Conservation (phyloP, 2,329 filamentous ascomycete species). For the Neonectria faginata region DNA sequence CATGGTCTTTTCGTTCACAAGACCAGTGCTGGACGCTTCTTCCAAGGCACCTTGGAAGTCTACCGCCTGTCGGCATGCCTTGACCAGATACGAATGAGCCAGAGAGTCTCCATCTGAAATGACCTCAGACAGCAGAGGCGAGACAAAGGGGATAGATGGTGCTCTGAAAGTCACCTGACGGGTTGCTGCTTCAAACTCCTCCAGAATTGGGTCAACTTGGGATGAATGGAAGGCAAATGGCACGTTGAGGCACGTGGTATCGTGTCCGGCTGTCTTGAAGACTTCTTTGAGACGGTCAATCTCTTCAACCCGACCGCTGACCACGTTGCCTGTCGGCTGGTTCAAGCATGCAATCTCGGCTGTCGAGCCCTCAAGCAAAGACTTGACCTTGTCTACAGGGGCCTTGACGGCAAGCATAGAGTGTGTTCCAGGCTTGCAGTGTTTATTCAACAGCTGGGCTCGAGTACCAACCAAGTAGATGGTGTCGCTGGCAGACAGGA, state of each 20-base stretch:
- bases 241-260: conserved; percentile 60
- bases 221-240: conserved; percentile 67
- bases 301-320: conserved; percentile 61
- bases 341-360: conserved; percentile 79
- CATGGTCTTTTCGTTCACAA: conserved; percentile 66
- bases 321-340: conserved; percentile 78
- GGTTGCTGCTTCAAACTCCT: conserved; percentile 66
- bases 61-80: conserved; percentile 72
- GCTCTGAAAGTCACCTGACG: conserved; percentile 52
- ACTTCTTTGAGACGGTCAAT: conserved; percentile 57
- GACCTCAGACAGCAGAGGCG: conserved; percentile 69
- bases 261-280: conserved; percentile 53
- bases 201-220: conserved; percentile 66
- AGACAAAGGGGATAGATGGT: conserved; percentile 70
- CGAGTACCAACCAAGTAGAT: conserved; percentile 71
- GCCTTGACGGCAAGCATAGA: conserved; percentile 46
- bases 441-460: conserved; percentile 64
- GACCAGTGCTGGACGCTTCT: conserved; percentile 58
- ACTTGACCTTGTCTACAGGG: conserved; percentile 6
- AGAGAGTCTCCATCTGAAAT: conserved; percentile 62
- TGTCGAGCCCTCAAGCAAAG: conserved; percentile 49
- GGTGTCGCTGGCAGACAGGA: conserved; percentile 69
- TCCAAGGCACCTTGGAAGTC: conserved; percentile 72
- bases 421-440: conserved; percentile 58
- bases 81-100: conserved; percentile 68